Percentiles rank a stretch among this genome's conserved stretches.
These are phyloP conservation scores for Powellomyces hirtus DNA, from an alignment of 192 early-diverging fungal genomes.

Conservation along the genomic window DNA sequence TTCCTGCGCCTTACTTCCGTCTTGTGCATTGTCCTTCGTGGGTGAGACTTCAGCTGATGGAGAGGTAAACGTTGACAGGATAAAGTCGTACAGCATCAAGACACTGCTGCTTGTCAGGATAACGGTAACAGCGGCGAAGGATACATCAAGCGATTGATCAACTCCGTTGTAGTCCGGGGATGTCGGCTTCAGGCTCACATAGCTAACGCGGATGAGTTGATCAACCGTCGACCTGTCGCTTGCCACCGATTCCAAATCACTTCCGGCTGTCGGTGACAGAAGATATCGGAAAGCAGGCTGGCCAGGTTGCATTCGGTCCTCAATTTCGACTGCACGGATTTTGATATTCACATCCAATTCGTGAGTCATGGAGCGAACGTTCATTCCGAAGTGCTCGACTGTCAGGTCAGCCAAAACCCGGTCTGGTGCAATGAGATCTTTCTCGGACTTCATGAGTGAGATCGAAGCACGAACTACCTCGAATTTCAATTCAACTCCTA, in stretches of 20 bases:
- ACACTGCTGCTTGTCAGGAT: constrained; percentile 84
- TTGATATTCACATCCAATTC: constrained; percentile 73
- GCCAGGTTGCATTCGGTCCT: constrained; percentile 60
- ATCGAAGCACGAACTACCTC: constrained; percentile 68
- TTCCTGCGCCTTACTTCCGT: neutral
- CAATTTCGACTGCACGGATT: constrained; percentile 75
- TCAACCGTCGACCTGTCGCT: constrained; percentile 8
- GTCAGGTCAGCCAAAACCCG: constrained; percentile 61
- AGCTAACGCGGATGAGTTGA: constrained; percentile 67
- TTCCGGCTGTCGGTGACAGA: constrained; percentile 29
- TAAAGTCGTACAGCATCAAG: constrained; percentile 79
- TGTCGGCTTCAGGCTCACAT: constrained; percentile 65
- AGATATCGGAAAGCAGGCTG: constrained; percentile 58
- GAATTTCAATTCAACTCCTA: constrained; percentile 53
- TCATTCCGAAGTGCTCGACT: constrained; percentile 68
- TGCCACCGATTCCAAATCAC: constrained; percentile 5
- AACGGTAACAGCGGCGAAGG: constrained; percentile 72
- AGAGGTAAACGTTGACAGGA: constrained; percentile 44
- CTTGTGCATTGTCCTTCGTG: neutral
- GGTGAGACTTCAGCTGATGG: neutral
- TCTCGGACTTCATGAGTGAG: constrained; percentile 59
- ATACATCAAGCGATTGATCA: constrained; percentile 78
- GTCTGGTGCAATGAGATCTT: constrained; percentile 43
- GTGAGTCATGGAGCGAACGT: constrained; percentile 68
- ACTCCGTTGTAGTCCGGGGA: constrained; percentile 80